Conservation (phyloP, 2,329 filamentous ascomycete genomes). For the Cladophialophora carrionii region DNA sequence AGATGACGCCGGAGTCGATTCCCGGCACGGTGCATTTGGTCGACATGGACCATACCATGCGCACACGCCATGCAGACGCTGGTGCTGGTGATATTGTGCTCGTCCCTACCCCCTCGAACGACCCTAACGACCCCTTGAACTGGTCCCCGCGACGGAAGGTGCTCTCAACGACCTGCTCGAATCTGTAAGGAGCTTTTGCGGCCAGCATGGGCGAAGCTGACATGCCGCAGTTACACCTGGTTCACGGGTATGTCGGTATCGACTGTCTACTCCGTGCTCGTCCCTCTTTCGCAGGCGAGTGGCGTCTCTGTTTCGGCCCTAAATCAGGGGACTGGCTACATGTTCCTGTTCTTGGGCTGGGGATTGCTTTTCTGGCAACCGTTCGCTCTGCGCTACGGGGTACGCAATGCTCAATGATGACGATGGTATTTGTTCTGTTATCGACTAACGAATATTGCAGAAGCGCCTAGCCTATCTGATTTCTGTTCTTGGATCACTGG, state of each 20-base stretch:
- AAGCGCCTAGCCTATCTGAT: conserved; percentile 39
- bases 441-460: neutral
- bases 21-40: conserved; percentile 47
- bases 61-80: conserved; percentile 30
- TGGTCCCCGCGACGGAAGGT: conserved; percentile 44
- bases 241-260: conserved; percentile 42
- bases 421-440: neutral
- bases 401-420: neutral
- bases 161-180: conserved; percentile 43
- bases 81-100: conserved; percentile 42
- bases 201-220: neutral
- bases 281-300: conserved; percentile 48
- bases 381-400: conserved; percentile 51
- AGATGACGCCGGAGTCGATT: conserved; percentile 29
- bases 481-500: conserved; percentile 41
- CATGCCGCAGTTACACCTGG: conserved; percentile 43
- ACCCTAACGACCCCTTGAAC: conserved; percentile 49
- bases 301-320: conserved; percentile 50
- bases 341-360: conserved; percentile 48
- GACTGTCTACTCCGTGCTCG: conserved; percentile 43
- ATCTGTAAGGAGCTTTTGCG: conserved; percentile 41
- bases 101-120: conserved; percentile 44
- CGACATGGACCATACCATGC: conserved; percentile 41
- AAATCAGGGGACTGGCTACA: conserved; percentile 55
- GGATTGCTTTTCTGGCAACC: conserved; percentile 51